Evolutionary conservation across 2,329 filamentous ascomycete genomes (phyloP), one percentile per base, ranked within the genome.

Genomic region (Sordariomycetes sp.): DNA sequence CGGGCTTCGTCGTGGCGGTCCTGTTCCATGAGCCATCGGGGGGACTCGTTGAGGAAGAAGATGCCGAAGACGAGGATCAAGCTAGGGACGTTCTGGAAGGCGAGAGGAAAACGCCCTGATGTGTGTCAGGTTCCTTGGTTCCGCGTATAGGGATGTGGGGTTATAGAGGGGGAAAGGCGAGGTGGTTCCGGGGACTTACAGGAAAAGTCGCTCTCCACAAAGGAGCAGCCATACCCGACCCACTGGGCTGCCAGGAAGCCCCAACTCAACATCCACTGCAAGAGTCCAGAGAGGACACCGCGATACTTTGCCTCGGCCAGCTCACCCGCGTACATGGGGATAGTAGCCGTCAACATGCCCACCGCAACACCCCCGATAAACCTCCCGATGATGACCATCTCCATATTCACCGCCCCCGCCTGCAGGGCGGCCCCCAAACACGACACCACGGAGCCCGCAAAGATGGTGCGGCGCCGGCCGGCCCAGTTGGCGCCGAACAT

Each of bases 1-100:
- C 76, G 69, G 0, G 80, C 78, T 57, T 80, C 70, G 7, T 80
- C 76, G 15, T 72, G 68, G 52, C 77, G 75, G 60, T 77, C 74
- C 57, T 81, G 76, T 57, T 76, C 75, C 57, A 82, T 79, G 22
- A 84, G 70, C 81, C 81, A 85, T 58, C 82, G 69, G 1, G 83
- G 83, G 2, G 78, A 82, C 63, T 86, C 82, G 0, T 83, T 82
- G 17, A 67, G 55, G 60, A 62, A 67, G 13, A 48, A 50, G 10
- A 67, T 59, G 3, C 62, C 63, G 2, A 58, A 13, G 10, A 65
- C 20, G 10, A 67, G 53, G 13, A 62, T 15, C 8, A 62, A 48
- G 6, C 64, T 65, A 51, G 65, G 65, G 28, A 69, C 36, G 1
- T 66, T 58, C 24, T 68, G 67, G 34, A 69, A 39, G 10, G 36